Evolutionary conservation across 352 stramenopile genomes (phyloP), one percentile per base, ranked within the genome.

Genomic region (Globisporangium polare): DNA sequence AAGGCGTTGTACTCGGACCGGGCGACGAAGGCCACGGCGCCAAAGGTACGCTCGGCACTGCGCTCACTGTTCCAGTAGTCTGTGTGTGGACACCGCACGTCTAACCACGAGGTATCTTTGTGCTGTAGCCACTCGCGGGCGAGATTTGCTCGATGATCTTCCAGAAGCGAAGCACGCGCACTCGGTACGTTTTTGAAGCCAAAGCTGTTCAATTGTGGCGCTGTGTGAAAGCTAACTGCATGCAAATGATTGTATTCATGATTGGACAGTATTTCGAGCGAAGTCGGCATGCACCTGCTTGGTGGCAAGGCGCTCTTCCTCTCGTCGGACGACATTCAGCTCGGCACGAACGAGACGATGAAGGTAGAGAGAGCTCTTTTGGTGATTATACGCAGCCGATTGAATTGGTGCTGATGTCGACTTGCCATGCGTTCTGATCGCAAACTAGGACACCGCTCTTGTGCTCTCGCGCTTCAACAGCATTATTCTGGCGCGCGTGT

Each of bases 321-420:
- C 10, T 97, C 94, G 9, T 96, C 94, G 7, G 93, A 96, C 26
- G 97, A 99, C 75, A 99, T 99, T 69, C 97, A 99, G 74, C 74
- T 99, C 24, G 97, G 97, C 58, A 95, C 98, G 61, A 99, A 99
- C 68, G 97, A 99, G 81, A 94, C 90, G 22, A 79, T 99, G 35
- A 97, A 95, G 67, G 65, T 69, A 26, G 35, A 51, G 5, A 13
- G 17, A 15, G 18, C 5, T 5, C 17, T 46, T 17, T 7, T 33
- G 29, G 29, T n/a, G n/a, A n/a, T n/a, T n/a, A n/a, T n/a, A n/a
- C n/a, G n/a, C n/a, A n/a, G n/a, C n/a, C n/a, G n/a, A n/a, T n/a
- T n/a, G 15, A 20, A 4, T 58, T 9, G 15, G 47, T 26, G 17
- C 29, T 46, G 9, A 53, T 31, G 1, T 37, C n/a, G 33, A 7